A percentile compares a stretch with the other conserved stretches of the same genome.
phyloP scores from a whole-genome alignment of 352 stramenopile species.

The Phytophthora cajani region DNA sequence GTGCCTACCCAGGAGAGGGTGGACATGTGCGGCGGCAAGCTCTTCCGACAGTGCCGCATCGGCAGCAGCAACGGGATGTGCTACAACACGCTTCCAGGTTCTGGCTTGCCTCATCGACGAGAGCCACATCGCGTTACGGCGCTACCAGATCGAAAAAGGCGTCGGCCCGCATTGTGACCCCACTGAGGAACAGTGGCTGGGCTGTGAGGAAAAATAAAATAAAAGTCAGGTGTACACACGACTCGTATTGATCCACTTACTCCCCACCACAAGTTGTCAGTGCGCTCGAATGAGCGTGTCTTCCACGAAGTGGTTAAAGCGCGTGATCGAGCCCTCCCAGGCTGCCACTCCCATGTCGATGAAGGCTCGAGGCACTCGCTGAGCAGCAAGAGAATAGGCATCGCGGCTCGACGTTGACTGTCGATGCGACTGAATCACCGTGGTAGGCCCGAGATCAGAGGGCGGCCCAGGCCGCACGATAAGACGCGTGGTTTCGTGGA shows the following conservation, averaged over 20 bases:
- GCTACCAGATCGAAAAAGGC: constrained; percentile 31
- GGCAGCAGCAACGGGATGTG: constrained; percentile 25
- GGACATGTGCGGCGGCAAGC: constrained; percentile 31
- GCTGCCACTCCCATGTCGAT: constrained; percentile 34
- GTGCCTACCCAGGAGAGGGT: constrained; percentile 9
- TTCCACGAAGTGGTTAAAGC: constrained; percentile 34
- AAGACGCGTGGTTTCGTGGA: constrained; percentile 30
- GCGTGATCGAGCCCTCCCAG: constrained; percentile 34
- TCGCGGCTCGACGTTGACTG: constrained; percentile 25
- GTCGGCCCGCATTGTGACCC: constrained; percentile 32
- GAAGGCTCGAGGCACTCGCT: constrained; percentile 18
- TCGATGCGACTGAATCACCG: constrained; percentile 30
- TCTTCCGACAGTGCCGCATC: constrained; percentile 30
- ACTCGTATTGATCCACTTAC: no score
- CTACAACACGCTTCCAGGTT: constrained; percentile 29
- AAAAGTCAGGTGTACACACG: not conserved
- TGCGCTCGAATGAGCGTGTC: constrained; percentile 24
- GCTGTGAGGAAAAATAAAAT: constrained; percentile 17
- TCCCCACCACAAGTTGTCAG: not conserved
- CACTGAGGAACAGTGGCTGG: constrained; percentile 42
- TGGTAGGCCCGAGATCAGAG: constrained; percentile 21
- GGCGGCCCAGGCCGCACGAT: constrained; percentile 15
- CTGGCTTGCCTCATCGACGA: constrained; percentile 34
- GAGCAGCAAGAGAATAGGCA: constrained; percentile 19
- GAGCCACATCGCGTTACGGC: constrained; percentile 28